These are phyloP conservation scores for Pontederia crassipes DNA, from an alignment of 176 grass and related monocot genomes.

Conservation along the genomic window DNA sequence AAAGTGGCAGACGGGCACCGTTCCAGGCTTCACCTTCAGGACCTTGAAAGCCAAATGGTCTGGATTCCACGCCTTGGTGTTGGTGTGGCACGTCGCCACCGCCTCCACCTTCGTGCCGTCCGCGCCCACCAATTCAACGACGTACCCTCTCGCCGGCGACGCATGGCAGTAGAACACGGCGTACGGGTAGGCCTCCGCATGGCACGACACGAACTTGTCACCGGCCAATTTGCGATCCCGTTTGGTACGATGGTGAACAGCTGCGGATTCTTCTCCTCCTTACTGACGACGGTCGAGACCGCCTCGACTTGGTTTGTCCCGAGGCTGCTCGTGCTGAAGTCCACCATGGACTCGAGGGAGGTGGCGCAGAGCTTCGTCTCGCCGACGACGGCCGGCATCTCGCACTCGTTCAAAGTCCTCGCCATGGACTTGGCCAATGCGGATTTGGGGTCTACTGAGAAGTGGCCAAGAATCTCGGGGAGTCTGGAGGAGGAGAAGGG, in stretches of 20 bases:
- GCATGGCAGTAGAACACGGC: not conserved
- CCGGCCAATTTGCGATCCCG: not conserved
- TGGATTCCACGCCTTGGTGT: not conserved
- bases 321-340: not conserved
- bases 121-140: not conserved
- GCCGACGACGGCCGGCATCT: not conserved
- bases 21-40: not conserved
- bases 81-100: not conserved
- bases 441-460: not conserved
- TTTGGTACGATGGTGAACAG: not conserved
- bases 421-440: not conserved
- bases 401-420: not conserved
- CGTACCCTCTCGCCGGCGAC: not conserved
- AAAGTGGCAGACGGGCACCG: constrained; percentile 3
- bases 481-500: not conserved
- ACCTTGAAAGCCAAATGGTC: not conserved
- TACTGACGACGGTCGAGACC: not conserved
- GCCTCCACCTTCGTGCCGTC: not conserved
- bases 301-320: not conserved
- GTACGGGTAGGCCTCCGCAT: not conserved
- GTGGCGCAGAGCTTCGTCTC: constrained; percentile 2
- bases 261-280: not conserved
- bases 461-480: not conserved
- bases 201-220: not conserved
- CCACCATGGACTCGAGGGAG: not conserved